Conservation (phyloP, 768 basidiomycete species). For the Pulveroboletus sp. region DNA sequence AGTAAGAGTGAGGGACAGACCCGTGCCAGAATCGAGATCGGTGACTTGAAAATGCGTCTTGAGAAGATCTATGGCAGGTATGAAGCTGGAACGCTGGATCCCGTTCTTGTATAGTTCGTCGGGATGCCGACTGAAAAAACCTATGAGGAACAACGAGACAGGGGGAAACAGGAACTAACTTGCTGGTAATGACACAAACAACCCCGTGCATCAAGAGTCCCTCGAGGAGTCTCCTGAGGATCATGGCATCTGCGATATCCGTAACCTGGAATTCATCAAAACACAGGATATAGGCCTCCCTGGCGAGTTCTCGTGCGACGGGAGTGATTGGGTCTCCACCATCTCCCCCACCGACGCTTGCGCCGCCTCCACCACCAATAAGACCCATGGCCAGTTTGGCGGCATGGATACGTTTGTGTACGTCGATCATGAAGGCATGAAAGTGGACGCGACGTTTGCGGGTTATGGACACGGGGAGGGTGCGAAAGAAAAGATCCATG, state of each 20-base stretch:
- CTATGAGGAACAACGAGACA: neutral
- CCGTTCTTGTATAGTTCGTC: slow-evolving; percentile 98
- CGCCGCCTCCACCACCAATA: slow-evolving; percentile 35
- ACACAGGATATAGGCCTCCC: slow-evolving; percentile 80
- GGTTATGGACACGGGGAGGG: slow-evolving; percentile 61
- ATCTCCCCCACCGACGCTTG: slow-evolving; percentile 23
- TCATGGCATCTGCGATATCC: slow-evolving; percentile 98
- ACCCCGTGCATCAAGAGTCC: slow-evolving; percentile 83
- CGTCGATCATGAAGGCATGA: slow-evolving; percentile 99
- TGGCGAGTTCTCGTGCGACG: slow-evolving; percentile 82
- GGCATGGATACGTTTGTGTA: slow-evolving; percentile 87
- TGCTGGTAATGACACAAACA: slow-evolving; percentile 94
- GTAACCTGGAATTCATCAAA: slow-evolving; percentile 99
- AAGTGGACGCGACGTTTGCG: slow-evolving; percentile 92
- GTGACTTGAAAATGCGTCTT: slow-evolving; percentile 83
- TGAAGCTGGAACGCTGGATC: slow-evolving; percentile 90
- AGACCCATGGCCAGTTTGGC: slow-evolving; percentile 69
- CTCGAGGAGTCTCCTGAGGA: slow-evolving; percentile 85
- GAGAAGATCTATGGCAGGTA: slow-evolving; percentile 91
- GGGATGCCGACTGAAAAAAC: slow-evolving; percentile 75
- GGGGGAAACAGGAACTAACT: slow-evolving; percentile 48
- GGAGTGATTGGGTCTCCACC: slow-evolving; percentile 78
- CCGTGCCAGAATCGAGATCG: slow-evolving; percentile 93
- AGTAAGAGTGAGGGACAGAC: slow-evolving; percentile 35
- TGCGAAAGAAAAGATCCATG: slow-evolving; percentile 95